A percentile compares a stretch with the other conserved stretches of the same genome.
Conservation (phyloP, 2,329 filamentous ascomycete genomes). For the Colletotrichum orchidophilum region DNA sequence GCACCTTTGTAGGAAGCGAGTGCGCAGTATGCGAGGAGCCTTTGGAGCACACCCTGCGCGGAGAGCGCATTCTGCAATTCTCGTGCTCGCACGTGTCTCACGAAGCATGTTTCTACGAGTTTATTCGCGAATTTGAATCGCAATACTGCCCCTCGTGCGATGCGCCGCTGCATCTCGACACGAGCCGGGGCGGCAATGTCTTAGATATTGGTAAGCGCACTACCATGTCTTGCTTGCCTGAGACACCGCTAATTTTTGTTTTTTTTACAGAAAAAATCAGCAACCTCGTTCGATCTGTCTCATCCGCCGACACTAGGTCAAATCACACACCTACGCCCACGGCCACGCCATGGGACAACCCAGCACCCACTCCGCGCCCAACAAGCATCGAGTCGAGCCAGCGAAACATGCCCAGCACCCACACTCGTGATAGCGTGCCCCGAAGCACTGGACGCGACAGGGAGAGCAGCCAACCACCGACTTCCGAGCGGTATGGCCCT, state of each 20-base stretch:
- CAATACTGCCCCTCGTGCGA: constrained; percentile 96
- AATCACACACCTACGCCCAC: constrained; percentile 65
- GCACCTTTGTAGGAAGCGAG: constrained; percentile 94
- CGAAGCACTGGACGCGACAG: constrained; percentile 50
- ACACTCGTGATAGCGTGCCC: constrained; percentile 48
- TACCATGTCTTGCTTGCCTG: background rate
- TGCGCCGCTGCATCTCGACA: constrained; percentile 90
- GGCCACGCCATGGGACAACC: constrained; percentile 74
- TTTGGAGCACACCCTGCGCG: constrained; percentile 91
- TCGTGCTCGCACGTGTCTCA: constrained; percentile 97
- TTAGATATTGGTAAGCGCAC: constrained; percentile 81
- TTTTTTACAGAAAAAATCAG: constrained; percentile 84
- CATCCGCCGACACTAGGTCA: constrained; percentile 70
- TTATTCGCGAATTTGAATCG: constrained; percentile 92
- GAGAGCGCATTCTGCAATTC: constrained; percentile 94
- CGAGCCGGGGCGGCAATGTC: constrained; percentile 91
- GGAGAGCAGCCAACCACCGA: constrained; percentile 59
- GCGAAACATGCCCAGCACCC: constrained; percentile 44
- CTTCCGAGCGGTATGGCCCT: constrained; percentile 55
- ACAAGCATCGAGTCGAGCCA: constrained; percentile 58
- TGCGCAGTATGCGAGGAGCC: constrained; percentile 98
- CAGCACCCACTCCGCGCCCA: constrained; percentile 63
- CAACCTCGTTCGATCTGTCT: constrained; percentile 87
- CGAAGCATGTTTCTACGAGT: constrained; percentile 98
- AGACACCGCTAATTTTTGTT: constrained; percentile 36